Percentiles rank a stretch among this genome's conserved stretches.
phyloP scores from a whole-genome alignment of 2,329 filamentous ascomycete species.

The Colletotrichum orchidophilum region DNA sequence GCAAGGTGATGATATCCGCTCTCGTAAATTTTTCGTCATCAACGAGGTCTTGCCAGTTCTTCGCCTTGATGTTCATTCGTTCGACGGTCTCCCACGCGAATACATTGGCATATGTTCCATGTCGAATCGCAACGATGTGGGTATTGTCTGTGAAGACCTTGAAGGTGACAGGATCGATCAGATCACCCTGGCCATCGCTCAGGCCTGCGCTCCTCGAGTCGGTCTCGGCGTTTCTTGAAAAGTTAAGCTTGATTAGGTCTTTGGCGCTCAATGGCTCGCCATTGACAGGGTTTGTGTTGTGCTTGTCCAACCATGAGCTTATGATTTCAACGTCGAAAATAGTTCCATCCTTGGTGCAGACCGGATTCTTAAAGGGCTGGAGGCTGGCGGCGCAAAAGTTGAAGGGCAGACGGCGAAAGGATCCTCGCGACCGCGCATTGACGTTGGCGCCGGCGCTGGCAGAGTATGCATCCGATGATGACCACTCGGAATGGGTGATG shows the following conservation, averaged over 20 bases:
- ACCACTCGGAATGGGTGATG: constrained; percentile 99
- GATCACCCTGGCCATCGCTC: constrained; percentile 73
- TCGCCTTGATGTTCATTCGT: constrained; percentile 93
- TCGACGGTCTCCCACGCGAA: constrained; percentile 97
- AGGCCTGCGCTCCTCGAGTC: constrained; percentile 56
- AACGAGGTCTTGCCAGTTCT: constrained; percentile 93
- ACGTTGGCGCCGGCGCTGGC: constrained; percentile 80
- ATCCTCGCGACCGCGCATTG: constrained; percentile 62
- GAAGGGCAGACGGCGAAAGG: constrained; percentile 92
- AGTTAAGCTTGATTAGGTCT: constrained; percentile 90
- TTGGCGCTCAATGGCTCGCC: constrained; percentile 80
- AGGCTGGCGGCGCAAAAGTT: constrained; percentile 98
- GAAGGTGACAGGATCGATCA: constrained; percentile 95
- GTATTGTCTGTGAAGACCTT: constrained; percentile 99
- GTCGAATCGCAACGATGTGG: constrained; percentile 88
- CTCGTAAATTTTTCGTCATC: constrained; percentile 87
- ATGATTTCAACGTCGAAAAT: constrained; percentile 98
- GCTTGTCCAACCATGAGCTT: constrained; percentile 91
- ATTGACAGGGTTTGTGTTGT: constrained; percentile 90
- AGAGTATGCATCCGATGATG: constrained; percentile 87
- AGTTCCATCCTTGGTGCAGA: constrained; percentile 87
- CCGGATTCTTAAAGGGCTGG: constrained; percentile 93
- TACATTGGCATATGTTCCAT: constrained; percentile 88
- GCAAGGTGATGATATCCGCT: constrained; percentile 93
- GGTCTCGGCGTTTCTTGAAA: constrained; percentile 86